Conservation (phyloP, 192 early-diverging fungal genomes). For the Neocallimastix lanati region DNA sequence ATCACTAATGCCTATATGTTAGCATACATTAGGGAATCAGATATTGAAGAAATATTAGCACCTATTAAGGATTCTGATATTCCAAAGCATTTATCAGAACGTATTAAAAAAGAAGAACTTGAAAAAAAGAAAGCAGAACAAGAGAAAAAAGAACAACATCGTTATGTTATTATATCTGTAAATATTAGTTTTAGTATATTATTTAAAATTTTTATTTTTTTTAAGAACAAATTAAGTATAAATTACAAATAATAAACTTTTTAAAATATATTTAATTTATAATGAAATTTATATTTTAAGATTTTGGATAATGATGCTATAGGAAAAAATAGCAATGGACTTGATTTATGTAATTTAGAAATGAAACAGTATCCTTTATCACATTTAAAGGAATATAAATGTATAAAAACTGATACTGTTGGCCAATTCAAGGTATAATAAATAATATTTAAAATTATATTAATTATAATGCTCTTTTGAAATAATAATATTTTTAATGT, state of each 20-base stretch:
- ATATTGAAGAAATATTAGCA: slow-evolving; percentile 49
- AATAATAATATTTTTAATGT: too few species aligned
- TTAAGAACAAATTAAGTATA: too few species aligned
- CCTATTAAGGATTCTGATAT: slow-evolving; percentile 51
- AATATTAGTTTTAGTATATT: slow-evolving; percentile 4
- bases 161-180: slow-evolving; percentile 43
- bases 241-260: too few species aligned
- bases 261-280: not conserved
- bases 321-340: slow-evolving; percentile 45
- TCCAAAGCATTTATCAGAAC: slow-evolving; percentile 55
- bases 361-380: not conserved
- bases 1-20: slow-evolving; percentile 98
- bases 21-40: slow-evolving; percentile 75
- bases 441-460: too few species aligned
- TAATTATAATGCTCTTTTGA: too few species aligned
- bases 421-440: not conserved
- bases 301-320: slow-evolving; percentile 53
- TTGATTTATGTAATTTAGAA: slow-evolving; percentile 70
- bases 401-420: not conserved
- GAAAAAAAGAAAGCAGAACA: slow-evolving; percentile 47
- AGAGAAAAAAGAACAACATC: slow-evolving; percentile 39
- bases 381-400: not conserved
- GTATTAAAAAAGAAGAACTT: slow-evolving; percentile 24
- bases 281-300: slow-evolving; percentile 1
- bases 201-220: too few species aligned